These are phyloP conservation scores for Cadophora gregata DNA, from an alignment of 2,329 filamentous ascomycete species.

Conservation along the genomic window DNA sequence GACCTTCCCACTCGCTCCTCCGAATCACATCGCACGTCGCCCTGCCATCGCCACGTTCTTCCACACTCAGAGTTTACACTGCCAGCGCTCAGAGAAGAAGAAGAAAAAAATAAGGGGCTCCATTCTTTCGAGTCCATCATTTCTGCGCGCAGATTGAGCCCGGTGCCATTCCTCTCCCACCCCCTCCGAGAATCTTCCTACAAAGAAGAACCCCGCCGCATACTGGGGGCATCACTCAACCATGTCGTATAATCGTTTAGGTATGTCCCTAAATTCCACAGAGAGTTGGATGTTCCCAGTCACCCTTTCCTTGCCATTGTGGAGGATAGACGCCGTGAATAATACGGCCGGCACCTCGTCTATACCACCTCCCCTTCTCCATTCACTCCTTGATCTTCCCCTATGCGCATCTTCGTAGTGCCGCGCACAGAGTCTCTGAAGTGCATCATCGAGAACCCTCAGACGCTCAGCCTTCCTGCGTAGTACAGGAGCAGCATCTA, in stretches of 20 bases:
- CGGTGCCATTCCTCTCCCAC: slow-evolving; percentile 18
- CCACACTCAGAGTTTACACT: background rate
- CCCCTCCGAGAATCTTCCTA: slow-evolving; percentile 19
- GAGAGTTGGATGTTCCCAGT: slow-evolving; percentile 23
- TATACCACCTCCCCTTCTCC: slow-evolving; percentile 3
- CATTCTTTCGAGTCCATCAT: slow-evolving; percentile 4
- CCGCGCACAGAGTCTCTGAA: slow-evolving; percentile 30
- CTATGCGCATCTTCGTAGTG: slow-evolving; percentile 24
- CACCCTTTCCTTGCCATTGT: slow-evolving; percentile 21
- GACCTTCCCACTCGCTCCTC: slow-evolving; percentile 1
- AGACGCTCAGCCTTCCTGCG: slow-evolving; percentile 32
- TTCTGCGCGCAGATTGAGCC: slow-evolving; percentile 14
- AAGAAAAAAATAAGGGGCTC: too few relatives aligned
- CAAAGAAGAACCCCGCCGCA: slow-evolving; percentile 17
- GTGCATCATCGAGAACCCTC: slow-evolving; percentile 14
- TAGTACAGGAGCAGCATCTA: slow-evolving; percentile 34
- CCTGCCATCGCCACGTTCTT: too few relatives aligned
- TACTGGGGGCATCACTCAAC: slow-evolving; percentile 19
- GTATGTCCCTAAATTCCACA: slow-evolving; percentile 54
- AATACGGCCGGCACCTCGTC: slow-evolving; percentile 8
- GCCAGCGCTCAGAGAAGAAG: background rate
- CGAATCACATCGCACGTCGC: slow-evolving; percentile 10
- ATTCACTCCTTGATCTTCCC: background rate
- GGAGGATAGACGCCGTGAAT: slow-evolving; percentile 19
- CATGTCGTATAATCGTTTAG: slow-evolving; percentile 78